Base-by-base conservation (phyloP, 202 grass and related monocot species). In the Panicum virgatum region DNA sequence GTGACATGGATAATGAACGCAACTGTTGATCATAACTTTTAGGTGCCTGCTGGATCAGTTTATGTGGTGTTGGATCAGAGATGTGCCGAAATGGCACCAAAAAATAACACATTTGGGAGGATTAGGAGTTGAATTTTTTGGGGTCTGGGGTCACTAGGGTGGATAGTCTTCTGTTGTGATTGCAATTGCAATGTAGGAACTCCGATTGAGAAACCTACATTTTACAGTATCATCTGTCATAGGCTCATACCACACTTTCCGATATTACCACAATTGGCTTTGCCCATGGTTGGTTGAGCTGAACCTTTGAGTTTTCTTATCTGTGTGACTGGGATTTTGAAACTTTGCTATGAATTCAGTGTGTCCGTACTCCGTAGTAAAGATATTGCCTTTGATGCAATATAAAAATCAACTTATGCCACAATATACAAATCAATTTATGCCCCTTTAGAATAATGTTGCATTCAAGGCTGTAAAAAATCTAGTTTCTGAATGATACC, bases 401-500 rank as follows among this genome's bases (percentile, higher is more conserved):
- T 70, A 70, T 12, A 65, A 14, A 73, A 61, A 81, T 60, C 13
- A 52, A 61, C 22, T 29, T 66, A 53, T 53, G 47, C 29, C 19
- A 19, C 9, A 52, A 66, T 39, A 63, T 53, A 66, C 11, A 74
- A 68, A 81, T 60, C 32, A 43, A 52, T 27, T 29, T 80, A 65
- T 73, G 67, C 58, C 61, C 16, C 12, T 44, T 80, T 7, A 60
- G 36, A 72, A 66, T 29, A 83, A 23, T 73, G 18, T 61, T 80
- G 74, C 0, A 5, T 57, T 58, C 29, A 47, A 77, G 65, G 45
- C 51, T 51, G 29, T 61, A 75, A 67, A n/a, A 74, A 64, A 20
- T 37, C 13, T 68, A 68, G 62, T 54, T 79, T 73, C 23, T 76
- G 9, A 54, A 54, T 62, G 74, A 56, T 88, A 97, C 94, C 94